A percentile compares a stretch with the other conserved stretches of the same genome.
These are phyloP conservation scores for Uromyces viciae-fabae DNA, from an alignment of 1,284 basidiomycete species.

Conservation along the genomic window DNA sequence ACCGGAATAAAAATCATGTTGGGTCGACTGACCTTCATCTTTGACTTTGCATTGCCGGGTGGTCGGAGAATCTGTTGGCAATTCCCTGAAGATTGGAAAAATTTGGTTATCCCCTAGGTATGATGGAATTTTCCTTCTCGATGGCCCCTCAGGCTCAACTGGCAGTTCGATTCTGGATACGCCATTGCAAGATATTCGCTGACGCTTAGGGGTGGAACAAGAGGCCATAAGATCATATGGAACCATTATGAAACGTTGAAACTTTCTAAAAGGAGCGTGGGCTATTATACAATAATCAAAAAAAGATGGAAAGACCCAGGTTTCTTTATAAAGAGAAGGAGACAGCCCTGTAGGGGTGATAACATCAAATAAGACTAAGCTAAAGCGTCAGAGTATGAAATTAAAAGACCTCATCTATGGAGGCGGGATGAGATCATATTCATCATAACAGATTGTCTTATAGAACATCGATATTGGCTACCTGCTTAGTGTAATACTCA, in stretches of 20 bases:
- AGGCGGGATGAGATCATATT: too few relatives aligned
- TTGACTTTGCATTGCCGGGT: neutral
- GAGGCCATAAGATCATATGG: constrained; percentile 17
- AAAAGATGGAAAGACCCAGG: too few relatives aligned
- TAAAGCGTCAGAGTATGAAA: too few relatives aligned
- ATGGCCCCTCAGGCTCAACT: constrained; percentile 2
- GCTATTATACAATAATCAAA: too few relatives aligned
- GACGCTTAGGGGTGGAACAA: constrained; percentile 17
- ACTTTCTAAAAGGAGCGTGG: too few relatives aligned
- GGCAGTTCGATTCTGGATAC: neutral
- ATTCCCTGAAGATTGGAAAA: neutral
- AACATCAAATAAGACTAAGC: too few relatives aligned
- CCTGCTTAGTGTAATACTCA: too few relatives aligned
- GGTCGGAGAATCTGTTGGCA: constrained; percentile 17
- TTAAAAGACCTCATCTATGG: too few relatives aligned
- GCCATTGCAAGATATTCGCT: neutral
- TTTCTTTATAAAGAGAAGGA: too few relatives aligned
- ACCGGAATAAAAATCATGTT: neutral
- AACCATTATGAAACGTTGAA: neutral
- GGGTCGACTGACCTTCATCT: neutral
- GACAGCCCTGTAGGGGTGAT: too few relatives aligned
- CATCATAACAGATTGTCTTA: too few relatives aligned
- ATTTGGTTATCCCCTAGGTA: neutral
- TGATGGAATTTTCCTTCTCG: constrained; percentile 6
- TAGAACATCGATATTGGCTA: too few relatives aligned